These are phyloP conservation scores for Apiotrichum domesticum DNA, from an alignment of 1,284 basidiomycete genomes.

Conservation along the genomic window DNA sequence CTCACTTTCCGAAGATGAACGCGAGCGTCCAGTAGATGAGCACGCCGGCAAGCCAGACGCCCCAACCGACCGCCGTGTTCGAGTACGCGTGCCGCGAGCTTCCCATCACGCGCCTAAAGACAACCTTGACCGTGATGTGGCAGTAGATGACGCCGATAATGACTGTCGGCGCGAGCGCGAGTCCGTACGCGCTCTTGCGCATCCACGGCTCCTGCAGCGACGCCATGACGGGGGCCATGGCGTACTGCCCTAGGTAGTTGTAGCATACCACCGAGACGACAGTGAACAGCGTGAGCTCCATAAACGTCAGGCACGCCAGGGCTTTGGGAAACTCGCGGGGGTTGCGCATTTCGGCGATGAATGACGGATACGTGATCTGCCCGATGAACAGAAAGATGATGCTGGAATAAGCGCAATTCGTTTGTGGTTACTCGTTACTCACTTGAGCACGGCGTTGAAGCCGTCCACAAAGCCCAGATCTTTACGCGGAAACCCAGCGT, in stretches of 20 bases:
- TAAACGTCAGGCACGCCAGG: slow-evolving; percentile 47
- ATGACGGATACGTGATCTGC: slow-evolving; percentile 50
- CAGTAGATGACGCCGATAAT: slow-evolving; percentile 41
- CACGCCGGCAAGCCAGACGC: slow-evolving; percentile 55
- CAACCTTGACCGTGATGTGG: slow-evolving; percentile 35
- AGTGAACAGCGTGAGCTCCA: slow-evolving; percentile 57
- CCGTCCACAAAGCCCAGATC: slow-evolving; percentile 57
- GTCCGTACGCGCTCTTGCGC: slow-evolving; percentile 50
- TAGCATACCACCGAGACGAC: slow-evolving; percentile 60
- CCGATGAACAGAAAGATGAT: slow-evolving; percentile 56
- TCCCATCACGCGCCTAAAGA: slow-evolving; percentile 45
- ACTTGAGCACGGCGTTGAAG: slow-evolving; percentile 47
- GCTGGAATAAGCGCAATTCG: neutral
- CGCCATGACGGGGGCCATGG: slow-evolving; percentile 43
- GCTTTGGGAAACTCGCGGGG: slow-evolving; percentile 58
- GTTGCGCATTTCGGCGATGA: slow-evolving; percentile 37
- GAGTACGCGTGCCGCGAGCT: slow-evolving; percentile 52
- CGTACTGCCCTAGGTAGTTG: slow-evolving; percentile 41
- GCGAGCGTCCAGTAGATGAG: slow-evolving; percentile 55
- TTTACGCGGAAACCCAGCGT: slow-evolving; percentile 32
- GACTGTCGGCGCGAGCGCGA: slow-evolving; percentile 29
- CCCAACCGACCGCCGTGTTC: slow-evolving; percentile 60
- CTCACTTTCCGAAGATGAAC: slow-evolving; percentile 53
- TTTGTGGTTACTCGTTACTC: slow-evolving; percentile 21
- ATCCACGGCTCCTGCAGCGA: slow-evolving; percentile 47